A percentile compares a stretch with the other conserved stretches of the same genome.
Evolutionary conservation across 768 basidiomycete species (phyloP).

Genomic region (Cystobasidium onofrii): DNA sequence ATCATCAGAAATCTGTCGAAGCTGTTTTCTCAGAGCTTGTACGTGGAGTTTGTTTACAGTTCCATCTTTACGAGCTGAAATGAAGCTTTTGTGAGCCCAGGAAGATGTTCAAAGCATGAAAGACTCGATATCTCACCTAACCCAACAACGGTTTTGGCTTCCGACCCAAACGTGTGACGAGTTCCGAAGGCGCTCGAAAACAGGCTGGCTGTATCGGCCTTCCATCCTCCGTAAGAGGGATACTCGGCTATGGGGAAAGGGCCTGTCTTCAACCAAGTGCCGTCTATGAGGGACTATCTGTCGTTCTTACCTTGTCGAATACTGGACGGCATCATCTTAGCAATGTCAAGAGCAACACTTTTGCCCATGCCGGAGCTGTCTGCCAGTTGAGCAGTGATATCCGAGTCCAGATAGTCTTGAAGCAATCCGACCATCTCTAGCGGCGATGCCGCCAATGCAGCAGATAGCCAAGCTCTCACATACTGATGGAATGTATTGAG

Average conservation of each 20-base stretch:
- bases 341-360: constrained; percentile 76
- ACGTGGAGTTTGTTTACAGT: constrained; percentile 50
- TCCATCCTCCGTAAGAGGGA: constrained; percentile 52
- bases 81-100: not conserved
- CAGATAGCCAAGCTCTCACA: constrained; percentile 73
- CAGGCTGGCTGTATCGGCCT: constrained; percentile 70
- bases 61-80: not conserved
- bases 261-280: constrained; percentile 51
- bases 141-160: constrained; percentile 27
- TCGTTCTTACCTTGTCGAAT: constrained; percentile 61
- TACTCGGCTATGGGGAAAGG: constrained; percentile 41
- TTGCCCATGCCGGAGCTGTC: constrained; percentile 83
- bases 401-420: constrained; percentile 79
- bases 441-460: constrained; percentile 78
- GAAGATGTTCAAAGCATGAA: not conserved
- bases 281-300: not conserved
- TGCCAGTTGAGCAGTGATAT: constrained; percentile 60
- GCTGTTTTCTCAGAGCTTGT: constrained; percentile 54
- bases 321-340: constrained; percentile 66
- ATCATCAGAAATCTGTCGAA: constrained; percentile 52
- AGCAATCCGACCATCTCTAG: constrained; percentile 85
- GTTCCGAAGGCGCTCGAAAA: constrained; percentile 78
- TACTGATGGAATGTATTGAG: constrained; percentile 64
- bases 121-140: not conserved
- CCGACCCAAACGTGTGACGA: constrained; percentile 64